Conservation (phyloP, 495 filamentous ascomycete genomes). For the Penicillium steckii region DNA sequence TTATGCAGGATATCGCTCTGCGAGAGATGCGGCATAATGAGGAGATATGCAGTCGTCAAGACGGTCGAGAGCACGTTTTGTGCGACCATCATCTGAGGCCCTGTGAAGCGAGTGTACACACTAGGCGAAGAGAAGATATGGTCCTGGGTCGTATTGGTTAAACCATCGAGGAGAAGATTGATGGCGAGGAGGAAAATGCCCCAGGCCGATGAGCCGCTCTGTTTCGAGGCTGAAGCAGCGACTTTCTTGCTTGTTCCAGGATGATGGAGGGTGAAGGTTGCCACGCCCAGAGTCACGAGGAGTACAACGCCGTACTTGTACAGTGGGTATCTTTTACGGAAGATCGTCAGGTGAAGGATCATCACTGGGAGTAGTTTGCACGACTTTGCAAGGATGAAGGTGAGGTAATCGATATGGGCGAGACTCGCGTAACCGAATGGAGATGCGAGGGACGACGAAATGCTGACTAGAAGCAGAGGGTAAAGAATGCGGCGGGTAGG, state of each 20-base stretch:
- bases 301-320: constrained; percentile 96
- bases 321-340: constrained; percentile 84
- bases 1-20: constrained; percentile 62
- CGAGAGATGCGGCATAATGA: constrained; percentile 75
- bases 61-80: constrained; percentile 81
- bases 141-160: constrained; percentile 96
- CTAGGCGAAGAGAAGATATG: constrained; percentile 73
- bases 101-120: constrained; percentile 69
- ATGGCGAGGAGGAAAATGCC: constrained; percentile 83
- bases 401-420: constrained; percentile 96
- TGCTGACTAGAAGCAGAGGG: constrained; percentile 81
- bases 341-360: constrained; percentile 91
- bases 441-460: constrained; percentile 82
- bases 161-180: constrained; percentile 91
- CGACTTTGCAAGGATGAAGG: constrained; percentile 94
- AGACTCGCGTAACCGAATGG: constrained; percentile 95
- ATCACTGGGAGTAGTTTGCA: constrained; percentile 98
- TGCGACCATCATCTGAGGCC: constrained; percentile 99
- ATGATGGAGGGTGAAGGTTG: constrained; percentile 90
- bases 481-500: constrained; percentile 68
- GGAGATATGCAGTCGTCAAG: constrained; percentile 71
- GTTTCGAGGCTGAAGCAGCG: constrained; percentile 41
- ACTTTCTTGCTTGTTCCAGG: constrained; percentile 71
- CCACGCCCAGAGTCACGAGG: constrained; percentile 86
- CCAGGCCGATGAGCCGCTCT: constrained; percentile 62